Evolutionary conservation across 2,329 filamentous ascomycete genomes (phyloP).

Genomic region (Trichoderma lentiforme): DNA sequence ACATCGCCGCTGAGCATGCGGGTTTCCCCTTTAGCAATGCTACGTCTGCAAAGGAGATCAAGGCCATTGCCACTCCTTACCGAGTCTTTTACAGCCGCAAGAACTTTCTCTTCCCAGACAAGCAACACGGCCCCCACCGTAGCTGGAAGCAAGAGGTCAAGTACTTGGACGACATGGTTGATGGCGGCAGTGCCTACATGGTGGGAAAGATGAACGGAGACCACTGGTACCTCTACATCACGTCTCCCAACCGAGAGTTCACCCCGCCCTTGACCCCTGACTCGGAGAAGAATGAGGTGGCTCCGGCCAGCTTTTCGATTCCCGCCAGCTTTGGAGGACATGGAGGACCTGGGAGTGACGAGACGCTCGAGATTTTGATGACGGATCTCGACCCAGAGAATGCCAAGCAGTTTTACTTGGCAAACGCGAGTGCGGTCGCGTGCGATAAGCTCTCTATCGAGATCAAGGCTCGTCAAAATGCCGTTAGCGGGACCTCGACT

Average conservation of each 20-base stretch:
- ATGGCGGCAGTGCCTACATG: conserved; percentile 95
- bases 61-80: conserved; percentile 80
- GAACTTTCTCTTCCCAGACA: conserved; percentile 94
- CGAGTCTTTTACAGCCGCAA: conserved; percentile 98
- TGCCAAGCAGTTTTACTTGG: conserved; percentile 67
- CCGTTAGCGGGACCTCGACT: conserved; percentile 57
- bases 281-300: conserved; percentile 38
- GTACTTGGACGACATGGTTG: conserved; percentile 87
- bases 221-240: conserved; percentile 98
- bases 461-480: conserved; percentile 60
- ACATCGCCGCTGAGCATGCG: conserved; percentile 82
- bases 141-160: conserved; percentile 98
- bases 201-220: conserved; percentile 99
- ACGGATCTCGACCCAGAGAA: conserved; percentile 66
- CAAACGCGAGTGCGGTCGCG: conserved; percentile 82
- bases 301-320: conserved; percentile 48
- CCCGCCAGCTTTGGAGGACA: conserved; percentile 46
- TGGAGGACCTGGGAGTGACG: conserved; percentile 56
- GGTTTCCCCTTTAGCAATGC: conserved; percentile 84
- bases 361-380: conserved; percentile 74
- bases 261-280: conserved; percentile 80
- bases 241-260: conserved; percentile 73
- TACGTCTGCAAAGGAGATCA: conserved; percentile 61
- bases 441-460: conserved; percentile 71
- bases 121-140: conserved; percentile 88